Evolutionary conservation across 2,329 filamentous ascomycete species (phyloP), one percentile per base, ranked within the genome.

Genomic region (Zymoseptoria crescenta): DNA sequence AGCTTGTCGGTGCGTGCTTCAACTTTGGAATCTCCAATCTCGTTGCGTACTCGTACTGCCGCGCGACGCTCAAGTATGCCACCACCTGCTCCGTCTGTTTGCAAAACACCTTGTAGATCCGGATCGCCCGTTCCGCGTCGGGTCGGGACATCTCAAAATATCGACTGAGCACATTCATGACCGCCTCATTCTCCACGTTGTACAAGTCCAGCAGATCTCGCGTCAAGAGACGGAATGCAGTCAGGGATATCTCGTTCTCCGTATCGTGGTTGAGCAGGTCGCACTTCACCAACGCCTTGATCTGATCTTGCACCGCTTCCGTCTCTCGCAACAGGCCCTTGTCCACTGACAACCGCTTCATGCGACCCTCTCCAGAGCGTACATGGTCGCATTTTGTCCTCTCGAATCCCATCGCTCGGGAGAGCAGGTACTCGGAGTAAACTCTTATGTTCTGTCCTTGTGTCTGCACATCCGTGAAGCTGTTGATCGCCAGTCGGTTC

Each of bases 61-160:
- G 85, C 51, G 94, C 94, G 50, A 93, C 82, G 67, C 87, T 87
- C 52, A 99, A 82, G 70, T 93, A 99, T 68, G 91, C 86, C 16
- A 99, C 93, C 0, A 97, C 93, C 64, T 87, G 85, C 67, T 97
- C 92, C 6, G 94, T 99, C 74, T 96, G 92, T 68, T 85, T 88
- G 16, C 91, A 91, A 70, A 99, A 99, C 16, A 82, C 88, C 71
- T 92, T 89, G 76, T 99, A 99, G 62, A 99, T 93, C 61, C 86
- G 83, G 76, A 99, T 85, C 59, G 94, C 91, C 63, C 92, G 84
- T 73, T 96, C 91, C 60, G 94, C 95, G 74, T 99, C 94, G 27
- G 89, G 82, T 70, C 89, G 90, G 55, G 94, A 96, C 88, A 99
- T 93, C 77, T 99, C 94, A 69, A 99, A 99, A 75, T 97, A 99